phyloP scores from a whole-genome alignment of 2,329 filamentous ascomycete species.

The Coniochaeta sp. region DNA sequence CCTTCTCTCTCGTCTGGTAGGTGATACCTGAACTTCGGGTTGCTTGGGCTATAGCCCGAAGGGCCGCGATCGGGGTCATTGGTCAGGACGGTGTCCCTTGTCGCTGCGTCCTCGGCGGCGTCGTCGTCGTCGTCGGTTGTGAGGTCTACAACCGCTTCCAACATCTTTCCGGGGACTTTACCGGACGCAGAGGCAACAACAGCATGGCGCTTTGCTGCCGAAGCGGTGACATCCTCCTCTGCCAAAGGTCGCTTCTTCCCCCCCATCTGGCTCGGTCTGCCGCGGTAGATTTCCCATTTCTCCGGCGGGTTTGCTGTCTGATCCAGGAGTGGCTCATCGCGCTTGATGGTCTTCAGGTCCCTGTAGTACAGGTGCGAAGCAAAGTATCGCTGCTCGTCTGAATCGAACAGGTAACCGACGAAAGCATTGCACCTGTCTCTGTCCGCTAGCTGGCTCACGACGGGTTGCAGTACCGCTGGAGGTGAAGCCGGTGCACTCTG shows the following conservation, averaged over 20 bases:
- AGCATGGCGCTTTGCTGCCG: neutral
- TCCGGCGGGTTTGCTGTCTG: neutral
- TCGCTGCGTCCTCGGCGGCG: no score
- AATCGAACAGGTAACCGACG: neutral
- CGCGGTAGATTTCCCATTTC: neutral
- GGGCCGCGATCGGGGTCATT: no score
- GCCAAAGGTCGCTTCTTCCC: slow-evolving; percentile 2
- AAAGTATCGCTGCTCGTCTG: neutral
- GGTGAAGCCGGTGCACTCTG: no score
- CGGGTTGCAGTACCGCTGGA: no score
- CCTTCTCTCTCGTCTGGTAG: neutral
- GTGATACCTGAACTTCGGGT: slow-evolving; percentile 6
- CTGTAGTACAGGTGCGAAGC: slow-evolving; percentile 1
- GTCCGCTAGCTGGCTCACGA: no score
- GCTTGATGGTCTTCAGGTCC: slow-evolving; percentile 11
- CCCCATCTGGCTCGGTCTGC: neutral
- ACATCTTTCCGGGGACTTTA: no score
- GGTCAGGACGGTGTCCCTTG: no score
- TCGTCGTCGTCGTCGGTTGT: no score
- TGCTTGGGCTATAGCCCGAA: no score
- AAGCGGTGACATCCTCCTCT: neutral
- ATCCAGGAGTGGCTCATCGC: slow-evolving; percentile 7
- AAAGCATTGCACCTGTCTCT: neutral
- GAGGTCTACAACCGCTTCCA: no score
- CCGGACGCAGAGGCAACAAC: neutral